These are phyloP conservation scores for Grigorovia transvaalensis DNA, from an alignment of 805 yeast genomes.

Conservation along the genomic window DNA sequence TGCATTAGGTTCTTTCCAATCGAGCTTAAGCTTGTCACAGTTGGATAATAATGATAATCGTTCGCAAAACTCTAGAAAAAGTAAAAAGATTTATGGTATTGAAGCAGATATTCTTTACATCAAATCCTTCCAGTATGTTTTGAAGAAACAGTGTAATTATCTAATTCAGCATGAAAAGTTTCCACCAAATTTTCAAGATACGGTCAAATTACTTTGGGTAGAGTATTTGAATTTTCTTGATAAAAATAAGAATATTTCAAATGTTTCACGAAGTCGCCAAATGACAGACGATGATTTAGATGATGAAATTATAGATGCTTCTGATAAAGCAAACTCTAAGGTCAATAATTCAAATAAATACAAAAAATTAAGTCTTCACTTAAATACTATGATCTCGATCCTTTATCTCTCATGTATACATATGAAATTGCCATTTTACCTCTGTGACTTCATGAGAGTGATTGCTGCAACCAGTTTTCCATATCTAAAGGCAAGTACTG, in stretches of 20 bases:
- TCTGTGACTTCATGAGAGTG: conserved; percentile 37
- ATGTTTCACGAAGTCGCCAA: conserved; percentile 4
- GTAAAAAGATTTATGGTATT: conserved; percentile 35
- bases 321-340: conserved; percentile 1
- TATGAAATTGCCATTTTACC: conserved; percentile 40
- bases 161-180: conserved; percentile 28
- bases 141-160: conserved; percentile 39
- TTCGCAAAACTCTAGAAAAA: conserved; percentile 5
- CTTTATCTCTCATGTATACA: conserved; percentile 43
- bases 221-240: conserved; percentile 11
- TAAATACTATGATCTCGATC: conserved; percentile 27
- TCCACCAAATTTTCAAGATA: conserved; percentile 23
- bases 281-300: conserved; percentile 8
- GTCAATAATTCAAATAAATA: not conserved
- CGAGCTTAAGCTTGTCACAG: conserved; percentile 24
- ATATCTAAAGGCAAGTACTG: conserved; percentile 32
- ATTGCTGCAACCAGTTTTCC: conserved; percentile 40
- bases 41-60: conserved; percentile 1
- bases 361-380: conserved; percentile 11
- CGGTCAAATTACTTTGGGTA: conserved; percentile 33
- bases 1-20: conserved; percentile 31
- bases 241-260: not conserved
- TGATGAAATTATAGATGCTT: conserved; percentile 8
- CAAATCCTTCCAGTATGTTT: conserved; percentile 39
- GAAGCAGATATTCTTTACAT: conserved; percentile 37